Conservation (phyloP, 148 eudicot genomes). For the Linanthus parryae region DNA sequence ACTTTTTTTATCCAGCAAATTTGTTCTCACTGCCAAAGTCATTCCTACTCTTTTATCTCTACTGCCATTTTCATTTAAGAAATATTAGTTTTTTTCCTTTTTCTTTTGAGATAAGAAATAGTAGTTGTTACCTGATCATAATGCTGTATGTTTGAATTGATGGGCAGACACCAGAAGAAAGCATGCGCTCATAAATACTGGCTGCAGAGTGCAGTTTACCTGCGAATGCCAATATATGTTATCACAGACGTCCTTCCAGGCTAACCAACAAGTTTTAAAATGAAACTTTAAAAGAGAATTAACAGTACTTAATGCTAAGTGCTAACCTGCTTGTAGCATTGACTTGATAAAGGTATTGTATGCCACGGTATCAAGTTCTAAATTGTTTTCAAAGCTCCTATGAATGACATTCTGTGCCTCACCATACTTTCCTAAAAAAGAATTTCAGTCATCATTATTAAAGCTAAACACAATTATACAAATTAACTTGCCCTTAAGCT, state of each 20-base stretch:
- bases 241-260: constrained; percentile 1
- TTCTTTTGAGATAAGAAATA: not conserved
- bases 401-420: constrained; percentile 59
- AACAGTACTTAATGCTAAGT: too few relatives aligned
- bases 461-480: not conserved
- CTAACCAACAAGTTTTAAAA: too few relatives aligned
- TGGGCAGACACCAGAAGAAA: constrained; percentile 48
- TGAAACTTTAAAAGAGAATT: too few relatives aligned
- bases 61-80: not conserved
- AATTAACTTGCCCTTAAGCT: too few relatives aligned
- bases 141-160: constrained; percentile 82
- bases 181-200: constrained; percentile 69
- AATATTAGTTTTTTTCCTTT: not conserved
- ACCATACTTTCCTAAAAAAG: constrained; percentile 47
- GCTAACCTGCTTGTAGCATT: constrained; percentile 79
- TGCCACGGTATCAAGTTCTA: constrained; percentile 75
- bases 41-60: not conserved
- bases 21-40: not conserved
- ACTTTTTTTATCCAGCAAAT: not conserved
- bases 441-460: constrained; percentile 1
- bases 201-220: constrained; percentile 66
- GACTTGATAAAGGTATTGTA: constrained; percentile 86
- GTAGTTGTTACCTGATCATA: constrained; percentile 66
- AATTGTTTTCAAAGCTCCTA: constrained; percentile 35
- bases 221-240: constrained; percentile 19